Evolutionary conservation across 2,329 filamentous ascomycete species (phyloP).

Genomic region (Elsinoe necatrix): DNA sequence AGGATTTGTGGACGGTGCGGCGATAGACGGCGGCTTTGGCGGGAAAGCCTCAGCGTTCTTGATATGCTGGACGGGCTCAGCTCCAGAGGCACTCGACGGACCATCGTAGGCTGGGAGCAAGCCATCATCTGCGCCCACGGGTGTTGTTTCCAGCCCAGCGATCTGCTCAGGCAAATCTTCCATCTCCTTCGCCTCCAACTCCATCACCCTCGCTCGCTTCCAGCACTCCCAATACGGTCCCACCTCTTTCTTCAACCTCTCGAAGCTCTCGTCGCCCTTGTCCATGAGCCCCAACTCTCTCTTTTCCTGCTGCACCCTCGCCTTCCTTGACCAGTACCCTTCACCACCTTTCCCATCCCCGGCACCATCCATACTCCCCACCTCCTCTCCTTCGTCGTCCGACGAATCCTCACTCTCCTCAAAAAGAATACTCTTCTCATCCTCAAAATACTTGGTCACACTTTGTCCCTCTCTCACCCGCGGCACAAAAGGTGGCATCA

Average conservation of each 20-base stretch:
- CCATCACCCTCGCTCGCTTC: slow-evolving; percentile 23
- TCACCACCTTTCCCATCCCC: not conserved
- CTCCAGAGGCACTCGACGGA: not conserved
- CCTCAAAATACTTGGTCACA: slow-evolving; percentile 80
- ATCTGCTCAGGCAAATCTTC: not conserved
- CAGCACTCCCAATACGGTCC: slow-evolving; percentile 26
- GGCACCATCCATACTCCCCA: not conserved
- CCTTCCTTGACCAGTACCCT: not conserved
- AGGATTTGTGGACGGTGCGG: slow-evolving; percentile 1
- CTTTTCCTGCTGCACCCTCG: slow-evolving; percentile 22
- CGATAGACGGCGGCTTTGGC: too few species aligned
- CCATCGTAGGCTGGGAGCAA: not conserved
- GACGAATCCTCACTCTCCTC: slow-evolving; percentile 19
- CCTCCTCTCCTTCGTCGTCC: not conserved
- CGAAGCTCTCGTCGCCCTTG: slow-evolving; percentile 25
- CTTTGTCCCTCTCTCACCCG: slow-evolving; percentile 47
- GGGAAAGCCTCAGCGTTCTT: not conserved
- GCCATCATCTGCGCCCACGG: not conserved
- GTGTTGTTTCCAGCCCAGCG: not conserved
- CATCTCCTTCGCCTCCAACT: slow-evolving; percentile 22
- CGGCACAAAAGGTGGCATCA: slow-evolving; percentile 71
- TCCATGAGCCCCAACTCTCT: slow-evolving; percentile 25
- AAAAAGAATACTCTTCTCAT: slow-evolving; percentile 58
- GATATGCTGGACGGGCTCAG: not conserved
- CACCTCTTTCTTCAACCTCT: slow-evolving; percentile 26